Percentiles rank a stretch among this genome's conserved stretches.
These are phyloP conservation scores for Barnettozyma sucrosica DNA, from an alignment of 805 yeast species.

Conservation along the genomic window DNA sequence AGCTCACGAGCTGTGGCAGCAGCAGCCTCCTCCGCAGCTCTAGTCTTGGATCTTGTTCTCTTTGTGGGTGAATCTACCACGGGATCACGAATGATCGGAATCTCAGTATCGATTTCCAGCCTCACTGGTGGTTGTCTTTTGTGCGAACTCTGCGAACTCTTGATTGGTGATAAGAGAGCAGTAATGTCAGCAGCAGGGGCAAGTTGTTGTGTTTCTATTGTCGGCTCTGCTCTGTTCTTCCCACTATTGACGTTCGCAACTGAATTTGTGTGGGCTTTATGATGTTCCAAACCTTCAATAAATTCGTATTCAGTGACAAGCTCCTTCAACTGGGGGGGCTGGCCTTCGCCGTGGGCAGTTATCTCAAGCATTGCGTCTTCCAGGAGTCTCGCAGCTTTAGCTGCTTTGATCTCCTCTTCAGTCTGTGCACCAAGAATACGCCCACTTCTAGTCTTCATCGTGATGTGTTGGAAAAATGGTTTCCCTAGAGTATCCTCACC, in stretches of 20 bases:
- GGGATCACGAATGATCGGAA: background rate
- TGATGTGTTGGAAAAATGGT: constrained; percentile 14
- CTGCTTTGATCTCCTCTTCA: constrained; percentile 20
- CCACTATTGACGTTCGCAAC: background rate
- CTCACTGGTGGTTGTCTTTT: background rate
- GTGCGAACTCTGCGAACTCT: background rate
- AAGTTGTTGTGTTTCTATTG: background rate
- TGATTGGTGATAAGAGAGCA: background rate
- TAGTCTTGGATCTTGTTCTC: constrained; percentile 2
- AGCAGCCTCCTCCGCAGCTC: background rate
- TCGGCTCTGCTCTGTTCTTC: background rate
- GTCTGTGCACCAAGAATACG: constrained; percentile 26
- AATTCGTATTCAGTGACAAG: constrained; percentile 15
- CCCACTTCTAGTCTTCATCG: constrained; percentile 29
- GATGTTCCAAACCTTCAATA: constrained; percentile 9
- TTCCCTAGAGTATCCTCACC: background rate
- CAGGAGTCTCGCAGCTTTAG: constrained; percentile 16
- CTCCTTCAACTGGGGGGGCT: constrained; percentile 5
- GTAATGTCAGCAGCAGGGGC: background rate
- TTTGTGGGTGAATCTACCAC: constrained; percentile 1
- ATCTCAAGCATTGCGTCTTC: constrained; percentile 19
- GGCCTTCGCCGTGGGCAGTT: constrained; percentile 19
- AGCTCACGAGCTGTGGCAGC: background rate
- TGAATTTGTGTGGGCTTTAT: background rate
- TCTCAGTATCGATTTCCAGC: background rate